A percentile compares a stretch with the other conserved stretches of the same genome.
Conservation (phyloP, 257 asterid genomes). For the Rhazya stricta region DNA sequence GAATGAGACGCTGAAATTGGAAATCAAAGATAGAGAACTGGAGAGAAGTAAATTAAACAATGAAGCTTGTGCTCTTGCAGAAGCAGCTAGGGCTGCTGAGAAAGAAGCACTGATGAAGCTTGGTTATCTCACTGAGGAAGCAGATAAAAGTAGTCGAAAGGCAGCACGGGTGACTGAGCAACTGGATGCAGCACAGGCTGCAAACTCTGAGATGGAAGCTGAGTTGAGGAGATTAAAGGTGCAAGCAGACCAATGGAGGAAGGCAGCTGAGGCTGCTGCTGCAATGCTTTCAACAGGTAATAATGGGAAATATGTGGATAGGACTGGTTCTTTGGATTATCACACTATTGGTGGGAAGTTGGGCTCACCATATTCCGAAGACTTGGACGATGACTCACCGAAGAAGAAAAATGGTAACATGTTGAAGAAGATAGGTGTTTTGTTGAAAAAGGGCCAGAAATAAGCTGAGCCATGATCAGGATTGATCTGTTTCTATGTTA, state of each 20-base stretch:
- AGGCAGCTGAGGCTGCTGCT: constrained; percentile 93
- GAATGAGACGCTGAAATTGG: constrained; percentile 56
- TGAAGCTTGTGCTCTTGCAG: constrained; percentile 43
- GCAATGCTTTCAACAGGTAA: constrained; percentile 65
- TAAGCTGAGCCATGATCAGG: constrained; percentile 28
- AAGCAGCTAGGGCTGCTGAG: constrained; percentile 55
- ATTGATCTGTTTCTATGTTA: constrained; percentile 10
- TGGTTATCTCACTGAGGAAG: constrained; percentile 58
- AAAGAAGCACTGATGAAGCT: constrained; percentile 60
- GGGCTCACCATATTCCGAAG: constrained; percentile 50
- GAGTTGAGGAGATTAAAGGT: constrained; percentile 76
- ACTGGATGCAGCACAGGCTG: constrained; percentile 74
- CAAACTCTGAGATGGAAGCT: constrained; percentile 63
- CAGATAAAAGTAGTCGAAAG: constrained; percentile 54
- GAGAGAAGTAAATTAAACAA: constrained; percentile 33
- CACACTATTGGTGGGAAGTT: constrained; percentile 61
- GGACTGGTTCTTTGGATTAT: constrained; percentile 55
- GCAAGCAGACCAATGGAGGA: constrained; percentile 96
- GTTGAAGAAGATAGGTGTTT: constrained; percentile 76
- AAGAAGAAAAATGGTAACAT: constrained; percentile 74
- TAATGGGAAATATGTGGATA: constrained; percentile 52
- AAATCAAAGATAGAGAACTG: constrained; percentile 38
- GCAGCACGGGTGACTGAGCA: constrained; percentile 48
- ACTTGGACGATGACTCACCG: constrained; percentile 62
- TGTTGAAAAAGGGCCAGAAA: constrained; percentile 80